phyloP scores from a whole-genome alignment of 2,329 filamentous ascomycete species.

The Trichoderma lentiforme region DNA sequence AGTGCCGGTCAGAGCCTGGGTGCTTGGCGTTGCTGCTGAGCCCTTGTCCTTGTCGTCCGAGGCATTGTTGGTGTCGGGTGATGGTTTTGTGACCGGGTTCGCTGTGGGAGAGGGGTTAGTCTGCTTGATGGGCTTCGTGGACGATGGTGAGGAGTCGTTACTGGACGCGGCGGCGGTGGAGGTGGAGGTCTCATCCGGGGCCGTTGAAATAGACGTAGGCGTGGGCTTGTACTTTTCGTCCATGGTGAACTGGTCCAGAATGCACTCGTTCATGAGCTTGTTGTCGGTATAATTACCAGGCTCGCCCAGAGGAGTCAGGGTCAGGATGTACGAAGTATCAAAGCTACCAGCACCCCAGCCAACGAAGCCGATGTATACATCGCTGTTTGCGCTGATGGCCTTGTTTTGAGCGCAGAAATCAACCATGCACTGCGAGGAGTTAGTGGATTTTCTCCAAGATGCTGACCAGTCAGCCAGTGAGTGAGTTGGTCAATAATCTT shows the following conservation, averaged over 20 bases:
- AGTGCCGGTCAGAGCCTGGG: neutral
- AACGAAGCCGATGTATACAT: slow-evolving; percentile 46
- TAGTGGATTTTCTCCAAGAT: neutral
- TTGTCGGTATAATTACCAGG: slow-evolving; percentile 34
- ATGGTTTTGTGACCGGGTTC: neutral
- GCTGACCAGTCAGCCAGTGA: neutral
- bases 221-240: slow-evolving; percentile 10
- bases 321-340: slow-evolving; percentile 39
- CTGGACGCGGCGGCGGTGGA: neutral
- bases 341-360: slow-evolving; percentile 47
- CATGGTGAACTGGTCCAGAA: slow-evolving; percentile 36
- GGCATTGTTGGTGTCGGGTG: neutral
- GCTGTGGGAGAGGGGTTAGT: neutral
- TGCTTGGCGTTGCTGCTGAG: neutral
- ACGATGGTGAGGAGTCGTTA: neutral
- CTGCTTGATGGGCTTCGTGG: neutral
- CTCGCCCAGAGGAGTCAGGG: slow-evolving; percentile 37
- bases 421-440: slow-evolving; percentile 36
- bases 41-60: neutral
- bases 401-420: slow-evolving; percentile 46
- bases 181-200: neutral
- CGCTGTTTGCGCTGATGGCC: slow-evolving; percentile 44
- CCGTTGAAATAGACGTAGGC: slow-evolving; percentile 4
- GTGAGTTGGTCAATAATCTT: slow-evolving; percentile 19
- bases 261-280: slow-evolving; percentile 42